phyloP scores from a whole-genome alignment of 2,329 filamentous ascomycete species.

The Penicillium sp. region DNA sequence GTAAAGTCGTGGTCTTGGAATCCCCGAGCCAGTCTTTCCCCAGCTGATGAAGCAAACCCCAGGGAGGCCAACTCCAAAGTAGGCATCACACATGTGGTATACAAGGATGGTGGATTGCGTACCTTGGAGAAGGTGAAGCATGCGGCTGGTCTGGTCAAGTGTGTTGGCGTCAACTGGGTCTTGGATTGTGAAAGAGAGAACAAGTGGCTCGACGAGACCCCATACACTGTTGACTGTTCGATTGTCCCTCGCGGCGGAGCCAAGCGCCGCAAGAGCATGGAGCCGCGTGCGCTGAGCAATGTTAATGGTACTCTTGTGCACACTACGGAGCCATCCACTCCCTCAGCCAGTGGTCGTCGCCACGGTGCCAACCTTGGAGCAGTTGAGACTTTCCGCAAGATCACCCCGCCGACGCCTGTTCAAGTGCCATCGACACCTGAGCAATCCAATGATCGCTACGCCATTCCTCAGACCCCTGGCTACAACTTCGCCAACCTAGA shows the following conservation, averaged over 20 bases:
- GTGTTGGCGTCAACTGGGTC: conserved; percentile 85
- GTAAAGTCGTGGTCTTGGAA: conserved; percentile 76
- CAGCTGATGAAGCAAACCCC: conserved; percentile 31
- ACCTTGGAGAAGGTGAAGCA: conserved; percentile 78
- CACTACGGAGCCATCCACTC: conserved; percentile 23
- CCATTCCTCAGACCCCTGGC: conserved; percentile 35
- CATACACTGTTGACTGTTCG: conserved; percentile 67
- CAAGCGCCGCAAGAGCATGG: conserved; percentile 77
- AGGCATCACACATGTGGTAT: conserved; percentile 84
- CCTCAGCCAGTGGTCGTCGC: conserved; percentile 28
- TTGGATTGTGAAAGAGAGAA: conserved; percentile 78
- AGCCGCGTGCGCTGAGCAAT: conserved; percentile 68
- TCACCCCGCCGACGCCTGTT: conserved; percentile 31
- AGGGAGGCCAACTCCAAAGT: conserved; percentile 49
- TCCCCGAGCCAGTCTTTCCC: conserved; percentile 47
- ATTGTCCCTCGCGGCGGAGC: conserved; percentile 67
- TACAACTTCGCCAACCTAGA: conserved; percentile 37
- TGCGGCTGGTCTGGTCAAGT: conserved; percentile 71
- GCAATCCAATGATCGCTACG: conserved; percentile 16
- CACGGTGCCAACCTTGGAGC: conserved; percentile 30
- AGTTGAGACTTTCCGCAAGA: conserved; percentile 33
- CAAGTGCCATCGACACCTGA: conserved; percentile 18
- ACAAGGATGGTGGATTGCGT: conserved; percentile 77
- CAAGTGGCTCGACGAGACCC: conserved; percentile 70
- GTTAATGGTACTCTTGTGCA: conserved; percentile 62